phyloP scores from a whole-genome alignment of 768 basidiomycete genomes.

The Russula sp. region DNA sequence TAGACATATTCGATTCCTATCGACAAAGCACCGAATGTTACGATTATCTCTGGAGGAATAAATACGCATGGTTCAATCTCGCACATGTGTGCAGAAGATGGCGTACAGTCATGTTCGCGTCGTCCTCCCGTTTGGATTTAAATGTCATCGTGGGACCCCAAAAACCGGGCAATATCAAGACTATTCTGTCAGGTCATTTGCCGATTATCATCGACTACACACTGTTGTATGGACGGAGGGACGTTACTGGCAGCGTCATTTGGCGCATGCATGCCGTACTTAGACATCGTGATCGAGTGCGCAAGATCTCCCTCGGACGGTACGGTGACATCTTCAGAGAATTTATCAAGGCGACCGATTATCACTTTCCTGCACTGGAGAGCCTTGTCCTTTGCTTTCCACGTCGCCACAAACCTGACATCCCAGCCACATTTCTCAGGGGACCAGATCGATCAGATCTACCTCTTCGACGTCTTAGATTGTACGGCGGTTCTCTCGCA shows the following conservation, averaged over 20 bases:
- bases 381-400: background rate
- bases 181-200: background rate
- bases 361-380: conserved; percentile 11
- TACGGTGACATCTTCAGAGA: rapidly evolving
- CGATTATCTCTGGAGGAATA: background rate
- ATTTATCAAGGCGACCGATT: background rate
- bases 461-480: conserved; percentile 1
- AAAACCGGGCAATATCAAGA: background rate
- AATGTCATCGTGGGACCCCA: background rate
- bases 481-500: background rate
- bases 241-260: too few species aligned
- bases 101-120: conserved; percentile 2
- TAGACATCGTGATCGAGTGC: background rate
- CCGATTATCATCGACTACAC: conserved; percentile 5
- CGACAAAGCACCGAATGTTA: background rate
- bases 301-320: background rate
- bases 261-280: background rate
- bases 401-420: rapidly evolving
- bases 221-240: too few species aligned
- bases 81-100: conserved; percentile 13
- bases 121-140: conserved; percentile 1
- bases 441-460: background rate
- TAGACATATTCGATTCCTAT: background rate
- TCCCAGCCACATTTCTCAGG: conserved; percentile 1
- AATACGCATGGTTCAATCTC: conserved; percentile 30